Base-by-base conservation (phyloP, 495 filamentous ascomycete species). In the Podospora australis region DNA sequence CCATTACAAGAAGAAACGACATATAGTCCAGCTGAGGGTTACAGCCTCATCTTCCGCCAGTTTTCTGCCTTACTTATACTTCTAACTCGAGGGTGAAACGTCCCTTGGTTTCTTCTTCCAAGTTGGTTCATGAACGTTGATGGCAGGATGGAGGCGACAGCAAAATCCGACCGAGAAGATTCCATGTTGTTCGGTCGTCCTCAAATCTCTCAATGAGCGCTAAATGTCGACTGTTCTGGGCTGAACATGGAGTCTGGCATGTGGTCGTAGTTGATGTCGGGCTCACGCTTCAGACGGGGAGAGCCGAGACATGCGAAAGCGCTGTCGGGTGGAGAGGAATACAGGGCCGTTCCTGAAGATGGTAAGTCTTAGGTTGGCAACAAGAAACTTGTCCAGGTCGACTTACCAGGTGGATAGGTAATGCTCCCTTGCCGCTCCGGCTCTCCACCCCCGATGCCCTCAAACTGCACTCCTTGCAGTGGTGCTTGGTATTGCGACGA, bases 181-280 rank as follows among this genome's bases (percentile, higher is more conserved):
- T 29, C 29, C 30, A 19, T 50, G 25, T 44, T 29, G 20, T 16
- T 9, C 8, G 22, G n/a, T 48, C 10, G 4, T 43, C 2, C 22
- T 46, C 30, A 32, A 22, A 6, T 41, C 38, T 22, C 39, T 39
- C 25, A 56, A 17, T 39, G 43, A 13, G 47, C 30, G 16, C 49
- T 30, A 24, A 63, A 60, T 6, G 25, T 23, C 29, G 54, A 43
- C 38, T 50, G 44, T 13, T 45, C 53, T 1, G 53, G 38, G 20
- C 40, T 55, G 46, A 64, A 60, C 56, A 66, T 52, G 19, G 39
- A 44, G 38, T 67, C 61, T 13, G 63, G 53, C 59, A 64, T 59
- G 28, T 59, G 53, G 44, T 64, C 56, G 29, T 59, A 60, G 46
- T 59, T 63, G 28, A 59, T 53, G 8, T 41, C 50, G 9, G 61